Base-by-base conservation (phyloP, 1,139 yeast genomes). In the Debaryomycetaceae sp. region DNA sequence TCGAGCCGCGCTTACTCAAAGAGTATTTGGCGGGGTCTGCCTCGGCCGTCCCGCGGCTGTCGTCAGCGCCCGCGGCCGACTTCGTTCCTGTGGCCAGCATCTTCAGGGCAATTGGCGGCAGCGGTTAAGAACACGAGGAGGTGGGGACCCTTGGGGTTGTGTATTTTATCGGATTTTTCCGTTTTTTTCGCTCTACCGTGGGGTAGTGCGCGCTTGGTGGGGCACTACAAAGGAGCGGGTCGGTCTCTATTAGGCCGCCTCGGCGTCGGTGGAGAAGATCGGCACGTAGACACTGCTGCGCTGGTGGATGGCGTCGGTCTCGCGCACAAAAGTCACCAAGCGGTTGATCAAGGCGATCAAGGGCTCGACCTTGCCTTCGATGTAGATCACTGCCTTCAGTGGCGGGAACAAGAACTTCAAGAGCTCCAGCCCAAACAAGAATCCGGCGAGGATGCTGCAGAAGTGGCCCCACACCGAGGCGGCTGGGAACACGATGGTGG, bases 401-500 rank as follows among this genome's bases (percentile, higher is more conserved):
- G 96, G 91, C 3, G 88, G 85, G 40, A 71, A 71, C 47, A 81
- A 57, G 26, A 64, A 51, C 26, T 64, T 64, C 36, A 86, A 57
- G 36, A 66, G 65, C 9, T 82, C 91, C 46, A 66, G 56, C 3
- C 74, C 83, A 48, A 83, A 54, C 31, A 65, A 49, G 43, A 52
- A 65, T 4, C 73, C 73, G 17, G 67, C 43, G 12, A 60, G 45
- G 25, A 65, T 57, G 2, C 68, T 73, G 9, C 62, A 56, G 43
- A 65, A 54, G 38, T 88, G 95, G 16, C 95, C 95, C 44, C 80
- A 59, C 43, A 86, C 78, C 32, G 91, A 79, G 8, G 89, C 29
- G 64, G 70, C 25, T 50, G 48, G 42, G 71, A 57, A 14, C 71
- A 85, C 28, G 65, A 66, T 27, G 58, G 53, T 52, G 2, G 76